Percentiles rank a stretch among this genome's conserved stretches.
Evolutionary conservation across 2,329 filamentous ascomycete genomes (phyloP).

Genomic region (Penicillium griseofulvum): DNA sequence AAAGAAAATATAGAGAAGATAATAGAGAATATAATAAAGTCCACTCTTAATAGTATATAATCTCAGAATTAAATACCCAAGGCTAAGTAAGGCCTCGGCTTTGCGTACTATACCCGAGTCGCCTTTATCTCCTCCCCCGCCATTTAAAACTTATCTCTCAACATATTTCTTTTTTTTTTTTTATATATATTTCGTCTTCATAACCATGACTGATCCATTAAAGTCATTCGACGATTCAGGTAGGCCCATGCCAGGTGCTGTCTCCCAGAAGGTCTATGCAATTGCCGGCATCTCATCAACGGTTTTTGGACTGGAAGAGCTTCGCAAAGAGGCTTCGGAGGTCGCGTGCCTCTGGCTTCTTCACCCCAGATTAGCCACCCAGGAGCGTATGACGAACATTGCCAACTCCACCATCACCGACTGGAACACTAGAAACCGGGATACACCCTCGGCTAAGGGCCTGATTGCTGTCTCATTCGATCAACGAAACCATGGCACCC

Average conservation of each 20-base stretch:
- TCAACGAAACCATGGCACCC: slow-evolving; percentile 84
- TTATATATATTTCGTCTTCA: not conserved
- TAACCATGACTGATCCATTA: slow-evolving; percentile 35
- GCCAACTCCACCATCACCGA: slow-evolving; percentile 66
- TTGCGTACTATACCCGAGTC: slow-evolving; percentile 15
- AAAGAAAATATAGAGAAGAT: not conserved
- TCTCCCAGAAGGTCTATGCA: slow-evolving; percentile 66
- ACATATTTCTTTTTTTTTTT: not conserved
- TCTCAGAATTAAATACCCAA: not conserved
- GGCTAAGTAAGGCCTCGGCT: slow-evolving; percentile 10
- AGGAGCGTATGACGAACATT: slow-evolving; percentile 71
- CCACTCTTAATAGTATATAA: not conserved
- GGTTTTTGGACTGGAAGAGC: slow-evolving; percentile 76
- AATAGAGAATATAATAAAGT: not conserved
- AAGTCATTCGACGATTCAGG: slow-evolving; percentile 34
- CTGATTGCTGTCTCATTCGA: slow-evolving; percentile 84
- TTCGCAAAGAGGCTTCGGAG: slow-evolving; percentile 54
- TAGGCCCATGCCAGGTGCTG: slow-evolving; percentile 30
- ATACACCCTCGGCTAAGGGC: slow-evolving; percentile 48
- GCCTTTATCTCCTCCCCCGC: slow-evolving; percentile 10
- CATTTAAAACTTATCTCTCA: not conserved
- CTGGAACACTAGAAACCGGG: slow-evolving; percentile 56
- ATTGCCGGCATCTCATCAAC: slow-evolving; percentile 77
- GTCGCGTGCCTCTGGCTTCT: slow-evolving; percentile 88
- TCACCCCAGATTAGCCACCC: slow-evolving; percentile 70